A percentile compares a stretch with the other conserved stretches of the same genome.
Conservation (phyloP, 495 filamentous ascomycete genomes). For the Daldinia decipiens region DNA sequence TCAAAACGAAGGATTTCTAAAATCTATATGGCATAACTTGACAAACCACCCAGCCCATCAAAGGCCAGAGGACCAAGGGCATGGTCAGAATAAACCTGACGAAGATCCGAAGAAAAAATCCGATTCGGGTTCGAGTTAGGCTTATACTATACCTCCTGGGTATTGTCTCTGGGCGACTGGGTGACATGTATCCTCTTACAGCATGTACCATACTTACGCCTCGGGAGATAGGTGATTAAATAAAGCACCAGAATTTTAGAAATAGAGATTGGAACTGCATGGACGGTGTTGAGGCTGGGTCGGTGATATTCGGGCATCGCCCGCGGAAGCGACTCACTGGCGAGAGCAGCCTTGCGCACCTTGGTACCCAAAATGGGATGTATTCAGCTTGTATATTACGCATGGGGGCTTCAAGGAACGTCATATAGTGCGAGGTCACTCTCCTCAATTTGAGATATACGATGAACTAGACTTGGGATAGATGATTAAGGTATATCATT, state of each 20-base stretch:
- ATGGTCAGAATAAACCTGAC: constrained; percentile 44
- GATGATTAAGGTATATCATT: not conserved
- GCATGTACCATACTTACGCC: constrained; percentile 36
- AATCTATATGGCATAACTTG: constrained; percentile 87
- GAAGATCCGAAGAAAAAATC: constrained; percentile 70
- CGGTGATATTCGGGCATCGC: constrained; percentile 21
- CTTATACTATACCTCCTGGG: not conserved
- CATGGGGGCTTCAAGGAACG: constrained; percentile 29
- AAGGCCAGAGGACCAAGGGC: constrained; percentile 47
- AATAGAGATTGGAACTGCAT: constrained; percentile 41
- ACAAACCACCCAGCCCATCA: constrained; percentile 74
- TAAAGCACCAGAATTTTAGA: constrained; percentile 30
- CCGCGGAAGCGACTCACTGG: constrained; percentile 20
- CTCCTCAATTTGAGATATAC: constrained; percentile 45
- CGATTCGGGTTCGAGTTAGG: constrained; percentile 58
- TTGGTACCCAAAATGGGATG: constrained; percentile 24
- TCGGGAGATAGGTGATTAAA: constrained; percentile 18
- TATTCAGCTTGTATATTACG: constrained; percentile 35
- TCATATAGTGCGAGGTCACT: constrained; percentile 42
- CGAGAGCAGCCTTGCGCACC: constrained; percentile 33
- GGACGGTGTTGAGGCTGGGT: constrained; percentile 36
- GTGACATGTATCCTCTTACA: constrained; percentile 11
- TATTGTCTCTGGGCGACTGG: not conserved
- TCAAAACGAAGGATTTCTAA: constrained; percentile 86
- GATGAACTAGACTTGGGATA: constrained; percentile 19